Percentiles rank a stretch among this genome's conserved stretches.
These are phyloP conservation scores for Cucumis sativus DNA, from an alignment of 306 rosid species.

Conservation along the genomic window DNA sequence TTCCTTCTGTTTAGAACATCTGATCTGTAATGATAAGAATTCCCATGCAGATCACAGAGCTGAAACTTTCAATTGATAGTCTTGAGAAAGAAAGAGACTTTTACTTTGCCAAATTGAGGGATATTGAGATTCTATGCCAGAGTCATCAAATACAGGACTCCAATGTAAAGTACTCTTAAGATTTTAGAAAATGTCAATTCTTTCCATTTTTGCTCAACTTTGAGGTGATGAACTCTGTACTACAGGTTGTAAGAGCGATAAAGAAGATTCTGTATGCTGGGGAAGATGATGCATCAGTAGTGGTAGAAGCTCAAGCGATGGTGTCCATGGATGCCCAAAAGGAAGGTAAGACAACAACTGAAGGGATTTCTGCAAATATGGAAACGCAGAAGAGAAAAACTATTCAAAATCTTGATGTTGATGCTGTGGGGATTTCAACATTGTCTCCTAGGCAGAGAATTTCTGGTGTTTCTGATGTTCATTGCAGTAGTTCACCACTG, in stretches of 20 bases:
- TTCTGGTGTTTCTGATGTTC: constrained; percentile 75
- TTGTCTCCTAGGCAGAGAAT: constrained; percentile 77
- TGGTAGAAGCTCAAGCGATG: constrained; percentile 83
- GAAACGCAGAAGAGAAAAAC: constrained; percentile 73
- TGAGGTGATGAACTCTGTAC: background rate
- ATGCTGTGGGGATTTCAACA: constrained; percentile 40
- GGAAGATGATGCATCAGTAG: constrained; percentile 58
- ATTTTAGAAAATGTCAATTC: background rate
- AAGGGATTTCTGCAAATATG: constrained; percentile 34
- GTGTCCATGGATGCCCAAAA: constrained; percentile 15
- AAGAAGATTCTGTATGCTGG: constrained; percentile 81
- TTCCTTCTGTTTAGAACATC: background rate
- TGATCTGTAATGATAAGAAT: background rate
- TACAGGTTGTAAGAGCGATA: constrained; percentile 66
- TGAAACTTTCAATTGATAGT: constrained; percentile 80
- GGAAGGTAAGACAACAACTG: constrained; percentile 1
- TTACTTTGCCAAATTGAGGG: constrained; percentile 80
- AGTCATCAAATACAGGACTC: constrained; percentile 54
- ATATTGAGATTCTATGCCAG: constrained; percentile 81
- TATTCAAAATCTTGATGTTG: constrained; percentile 48
- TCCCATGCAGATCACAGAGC: constrained; percentile 60
- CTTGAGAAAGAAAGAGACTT: constrained; percentile 95
- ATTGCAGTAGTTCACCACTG: constrained; percentile 79
- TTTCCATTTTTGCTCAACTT: background rate
- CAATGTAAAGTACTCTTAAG: background rate